These are phyloP conservation scores for Phytophthora quininea DNA, from an alignment of 352 stramenopile species.

Conservation along the genomic window DNA sequence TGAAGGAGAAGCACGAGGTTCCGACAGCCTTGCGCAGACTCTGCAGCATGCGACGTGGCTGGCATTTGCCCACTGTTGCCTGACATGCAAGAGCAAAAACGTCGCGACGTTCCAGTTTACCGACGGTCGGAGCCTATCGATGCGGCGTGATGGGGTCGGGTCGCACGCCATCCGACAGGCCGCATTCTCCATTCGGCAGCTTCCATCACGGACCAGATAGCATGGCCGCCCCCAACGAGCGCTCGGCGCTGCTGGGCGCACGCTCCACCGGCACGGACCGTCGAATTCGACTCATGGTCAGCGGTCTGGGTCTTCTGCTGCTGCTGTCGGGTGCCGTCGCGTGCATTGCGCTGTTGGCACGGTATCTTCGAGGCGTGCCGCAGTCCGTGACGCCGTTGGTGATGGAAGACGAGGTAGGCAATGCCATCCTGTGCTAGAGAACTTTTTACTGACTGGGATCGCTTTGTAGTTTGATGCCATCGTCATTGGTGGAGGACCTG, in stretches of 20 bases:
- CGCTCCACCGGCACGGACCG: constrained; percentile 7
- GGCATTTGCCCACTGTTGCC: no score
- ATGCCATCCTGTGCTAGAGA: not conserved
- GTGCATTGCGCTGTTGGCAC: constrained; percentile 25
- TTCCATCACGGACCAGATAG: not conserved
- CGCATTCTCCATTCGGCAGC: not conserved
- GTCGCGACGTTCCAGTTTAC: not conserved
- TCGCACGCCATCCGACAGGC: no score
- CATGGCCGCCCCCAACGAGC: constrained; percentile 12
- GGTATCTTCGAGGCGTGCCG: constrained; percentile 4
- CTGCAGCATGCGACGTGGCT: no score
- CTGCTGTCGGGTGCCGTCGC: constrained; percentile 15
- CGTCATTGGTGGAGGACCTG: constrained; percentile 63
- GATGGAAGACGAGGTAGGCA: constrained; percentile 31
- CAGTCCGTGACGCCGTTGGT: constrained; percentile 20
- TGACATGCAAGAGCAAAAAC: not conserved
- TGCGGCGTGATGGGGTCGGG: no score
- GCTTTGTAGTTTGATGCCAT: constrained; percentile 61
- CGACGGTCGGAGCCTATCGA: not conserved
- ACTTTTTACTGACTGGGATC: not conserved
- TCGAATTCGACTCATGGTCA: constrained; percentile 19
- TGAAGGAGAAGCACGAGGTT: no score
- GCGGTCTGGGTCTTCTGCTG: constrained; percentile 22
- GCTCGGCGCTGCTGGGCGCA: constrained; percentile 22
- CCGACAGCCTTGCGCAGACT: no score